Base-by-base conservation (phyloP, 768 basidiomycete species). In the Ramaria sp. region DNA sequence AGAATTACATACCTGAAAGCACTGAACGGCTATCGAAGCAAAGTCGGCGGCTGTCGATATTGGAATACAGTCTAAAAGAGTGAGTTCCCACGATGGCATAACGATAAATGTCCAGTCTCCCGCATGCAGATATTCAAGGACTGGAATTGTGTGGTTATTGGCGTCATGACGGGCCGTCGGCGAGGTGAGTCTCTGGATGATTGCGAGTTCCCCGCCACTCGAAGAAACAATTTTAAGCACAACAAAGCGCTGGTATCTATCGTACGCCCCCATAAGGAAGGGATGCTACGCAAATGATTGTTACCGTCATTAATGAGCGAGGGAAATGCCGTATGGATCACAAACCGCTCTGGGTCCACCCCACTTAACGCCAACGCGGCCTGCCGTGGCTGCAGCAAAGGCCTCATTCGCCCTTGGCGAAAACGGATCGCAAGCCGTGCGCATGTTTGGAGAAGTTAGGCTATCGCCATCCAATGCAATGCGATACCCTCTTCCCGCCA, bases 321-420 rank as follows among this genome's bases (percentile, higher is more conserved):
- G 37, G 18, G 36, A 52, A 42, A 41, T 18, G 39, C 25, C 38
- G 16, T 38, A n/a, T 24, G 51, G 22, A 4, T 1, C 25, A 44
- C 51, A 18, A 12, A 52, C 51, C 51, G 38, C 38, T 52, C 51
- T 20, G 42, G 51, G 51, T 8, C 51, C 51, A 7, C 51, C 38
- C 36, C 49, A 50, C 30, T 28, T 24, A 12, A 42, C 51, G 10
- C 36, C 37, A 25, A n/a, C 25, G 10, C 51, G 37, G 4, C 51
- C 51, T 16, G 51, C 51, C n/a, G 51, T 52, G 4, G 51, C 51
- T 5, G 51, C 51, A 42, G 38, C 15, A 24, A 52, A 52, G n/a
- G 51, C 51, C 51, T 52, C 51, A 22, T 28, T 16, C 4, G 24
- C 5, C 39, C 37, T 39, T 1, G 51, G 51, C 9, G 51, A 52